Conservation (phyloP, 2,329 filamentous ascomycete species). For the Daldinia sp. region DNA sequence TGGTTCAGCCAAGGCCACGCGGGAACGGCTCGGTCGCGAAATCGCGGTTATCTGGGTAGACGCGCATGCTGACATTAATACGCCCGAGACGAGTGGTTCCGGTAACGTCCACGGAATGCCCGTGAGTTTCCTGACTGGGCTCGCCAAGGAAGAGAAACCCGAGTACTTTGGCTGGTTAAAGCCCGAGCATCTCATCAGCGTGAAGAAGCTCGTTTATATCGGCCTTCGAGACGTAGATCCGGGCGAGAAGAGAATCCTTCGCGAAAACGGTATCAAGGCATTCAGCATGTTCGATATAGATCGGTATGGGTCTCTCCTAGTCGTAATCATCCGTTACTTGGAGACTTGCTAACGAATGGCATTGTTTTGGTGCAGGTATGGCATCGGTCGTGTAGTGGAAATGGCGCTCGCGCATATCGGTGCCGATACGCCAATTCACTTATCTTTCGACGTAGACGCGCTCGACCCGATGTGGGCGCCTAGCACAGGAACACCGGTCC, state of each 20-base stretch:
- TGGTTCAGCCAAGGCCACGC: constrained; percentile 85
- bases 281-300: constrained; percentile 99
- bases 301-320: constrained; percentile 65
- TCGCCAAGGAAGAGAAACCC: constrained; percentile 79
- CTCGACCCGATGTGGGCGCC: constrained; percentile 97
- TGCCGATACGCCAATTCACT: constrained; percentile 92
- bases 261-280: constrained; percentile 90
- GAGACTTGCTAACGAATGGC: constrained; percentile 7
- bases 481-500: constrained; percentile 93
- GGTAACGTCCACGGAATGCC: constrained; percentile 99
- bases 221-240: constrained; percentile 91
- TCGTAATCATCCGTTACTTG: not conserved
- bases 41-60: constrained; percentile 99
- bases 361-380: constrained; percentile 70
- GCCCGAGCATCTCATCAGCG: constrained; percentile 75
- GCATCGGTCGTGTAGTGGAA: constrained; percentile 95
- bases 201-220: constrained; percentile 95
- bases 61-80: constrained; percentile 98
- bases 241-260: constrained; percentile 92
- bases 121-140: constrained; percentile 87
- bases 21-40: constrained; percentile 84
- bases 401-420: constrained; percentile 99
- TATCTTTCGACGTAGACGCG: constrained; percentile 97
- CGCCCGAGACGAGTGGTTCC: constrained; percentile 86
- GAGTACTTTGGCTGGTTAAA: constrained; percentile 92